phyloP scores from a whole-genome alignment of 495 filamentous ascomycete genomes.

The Hypoxylon fragiforme region DNA sequence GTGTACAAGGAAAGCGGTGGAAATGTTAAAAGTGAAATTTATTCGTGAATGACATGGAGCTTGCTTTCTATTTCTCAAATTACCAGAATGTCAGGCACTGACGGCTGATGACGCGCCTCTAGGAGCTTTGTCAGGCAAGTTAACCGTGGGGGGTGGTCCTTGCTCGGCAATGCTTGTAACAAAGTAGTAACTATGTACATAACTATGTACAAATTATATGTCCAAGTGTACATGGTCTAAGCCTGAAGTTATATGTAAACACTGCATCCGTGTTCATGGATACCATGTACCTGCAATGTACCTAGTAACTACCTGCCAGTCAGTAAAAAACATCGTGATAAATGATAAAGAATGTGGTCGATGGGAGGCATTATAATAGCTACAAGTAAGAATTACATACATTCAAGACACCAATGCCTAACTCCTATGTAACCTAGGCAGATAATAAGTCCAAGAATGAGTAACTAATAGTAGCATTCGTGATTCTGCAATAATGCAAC shows the following conservation, averaged over 20 bases:
- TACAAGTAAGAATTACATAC: too few relatives aligned
- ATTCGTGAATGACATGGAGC: conserved; percentile 10
- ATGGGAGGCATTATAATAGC: too few relatives aligned
- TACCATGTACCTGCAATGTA: neutral
- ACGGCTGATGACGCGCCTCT: conserved; percentile 41
- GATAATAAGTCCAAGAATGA: too few relatives aligned
- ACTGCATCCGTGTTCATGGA: too few relatives aligned
- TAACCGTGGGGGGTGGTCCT: conserved; percentile 20
- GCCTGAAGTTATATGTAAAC: too few relatives aligned
- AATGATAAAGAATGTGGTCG: too few relatives aligned
- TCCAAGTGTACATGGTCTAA: too few relatives aligned
- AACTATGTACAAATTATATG: too few relatives aligned
- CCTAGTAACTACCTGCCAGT: too few relatives aligned
- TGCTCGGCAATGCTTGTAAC: conserved; percentile 1
- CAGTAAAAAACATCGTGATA: too few relatives aligned
- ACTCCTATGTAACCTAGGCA: neutral
- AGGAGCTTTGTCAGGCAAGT: conserved; percentile 20
- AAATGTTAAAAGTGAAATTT: neutral
- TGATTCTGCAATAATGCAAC: conserved; percentile 17
- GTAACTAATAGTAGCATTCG: too few relatives aligned
- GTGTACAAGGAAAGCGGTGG: neutral
- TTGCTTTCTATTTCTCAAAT: neutral
- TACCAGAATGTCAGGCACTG: conserved; percentile 31
- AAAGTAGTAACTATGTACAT: too few relatives aligned
- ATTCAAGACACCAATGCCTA: neutral